These are phyloP conservation scores for Coemansia sp. DNA, from an alignment of 192 early-diverging fungal species.

Conservation along the genomic window DNA sequence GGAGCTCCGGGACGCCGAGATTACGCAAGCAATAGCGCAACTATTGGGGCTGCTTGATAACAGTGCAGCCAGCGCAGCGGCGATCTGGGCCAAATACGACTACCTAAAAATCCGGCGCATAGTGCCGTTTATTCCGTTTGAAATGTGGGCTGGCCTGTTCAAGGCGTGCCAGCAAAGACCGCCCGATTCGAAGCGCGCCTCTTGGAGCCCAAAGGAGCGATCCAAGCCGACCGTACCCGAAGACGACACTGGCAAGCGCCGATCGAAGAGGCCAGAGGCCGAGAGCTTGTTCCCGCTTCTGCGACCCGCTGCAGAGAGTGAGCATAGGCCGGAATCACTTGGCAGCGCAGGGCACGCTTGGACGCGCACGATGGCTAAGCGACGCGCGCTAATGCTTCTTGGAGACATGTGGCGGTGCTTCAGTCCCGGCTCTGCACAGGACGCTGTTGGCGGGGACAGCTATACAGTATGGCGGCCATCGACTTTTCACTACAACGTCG, in stretches of 20 bases:
- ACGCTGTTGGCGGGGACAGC: neutral
- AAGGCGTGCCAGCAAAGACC: constrained; percentile 38
- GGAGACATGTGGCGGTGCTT: constrained; percentile 47
- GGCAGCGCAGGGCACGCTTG: neutral
- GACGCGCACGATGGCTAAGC: constrained; percentile 36
- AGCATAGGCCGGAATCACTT: neutral
- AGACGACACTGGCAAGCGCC: neutral
- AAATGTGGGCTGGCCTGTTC: constrained; percentile 33
- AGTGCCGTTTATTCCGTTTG: constrained; percentile 41
- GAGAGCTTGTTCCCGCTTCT: neutral
- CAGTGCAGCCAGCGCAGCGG: constrained; percentile 8
- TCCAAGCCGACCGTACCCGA: no score
- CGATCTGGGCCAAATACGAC: constrained; percentile 49
- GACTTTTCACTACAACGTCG: constrained; percentile 43
- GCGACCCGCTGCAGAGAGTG: neutral
- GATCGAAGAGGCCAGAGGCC: neutral
- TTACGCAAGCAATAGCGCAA: constrained; percentile 21
- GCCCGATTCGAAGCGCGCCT: neutral
- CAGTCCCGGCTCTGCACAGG: constrained; percentile 8
- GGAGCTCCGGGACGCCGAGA: constrained; percentile 17
- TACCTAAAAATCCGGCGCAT: constrained; percentile 40
- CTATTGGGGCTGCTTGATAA: constrained; percentile 20
- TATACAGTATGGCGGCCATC: constrained; percentile 29
- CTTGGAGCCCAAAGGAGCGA: neutral
- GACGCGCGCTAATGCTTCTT: constrained; percentile 46